Evolutionary conservation across 495 filamentous ascomycete genomes (phyloP).

Genomic region (Aspergillus sparsus): DNA sequence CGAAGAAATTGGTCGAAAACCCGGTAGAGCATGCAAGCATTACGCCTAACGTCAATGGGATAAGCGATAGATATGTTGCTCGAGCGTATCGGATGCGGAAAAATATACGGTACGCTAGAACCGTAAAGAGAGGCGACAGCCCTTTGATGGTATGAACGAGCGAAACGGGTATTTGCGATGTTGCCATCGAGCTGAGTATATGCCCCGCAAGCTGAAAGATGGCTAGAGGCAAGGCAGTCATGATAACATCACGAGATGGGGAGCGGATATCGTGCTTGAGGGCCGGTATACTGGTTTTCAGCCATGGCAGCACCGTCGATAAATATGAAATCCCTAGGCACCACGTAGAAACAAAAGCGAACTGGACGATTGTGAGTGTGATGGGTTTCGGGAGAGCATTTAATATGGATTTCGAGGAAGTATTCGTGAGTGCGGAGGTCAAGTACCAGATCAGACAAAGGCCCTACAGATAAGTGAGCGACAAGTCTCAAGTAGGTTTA

Average conservation of each 20-base stretch:
- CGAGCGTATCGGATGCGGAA: slow-evolving; percentile 84
- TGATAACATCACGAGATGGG: slow-evolving; percentile 80
- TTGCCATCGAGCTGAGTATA: slow-evolving; percentile 89
- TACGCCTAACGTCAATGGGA: slow-evolving; percentile 89
- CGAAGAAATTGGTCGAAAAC: slow-evolving; percentile 82
- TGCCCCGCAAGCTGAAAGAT: slow-evolving; percentile 93
- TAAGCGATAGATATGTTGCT: slow-evolving; percentile 88
- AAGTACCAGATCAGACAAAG: slow-evolving; percentile 91
- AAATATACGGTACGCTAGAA: slow-evolving; percentile 86
- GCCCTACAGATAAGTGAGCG: slow-evolving; percentile 49
- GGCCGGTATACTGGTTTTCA: slow-evolving; percentile 70
- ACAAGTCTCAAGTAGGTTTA: not conserved
- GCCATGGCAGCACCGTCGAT: slow-evolving; percentile 63
- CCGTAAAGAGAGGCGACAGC: slow-evolving; percentile 95
- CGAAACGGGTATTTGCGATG: slow-evolving; percentile 90
- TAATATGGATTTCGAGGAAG: slow-evolving; percentile 94
- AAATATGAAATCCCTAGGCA: slow-evolving; percentile 78
- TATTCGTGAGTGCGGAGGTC: slow-evolving; percentile 93
- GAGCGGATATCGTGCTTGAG: slow-evolving; percentile 79
- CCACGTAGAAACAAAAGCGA: slow-evolving; percentile 87
- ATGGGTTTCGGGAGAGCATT: slow-evolving; percentile 90
- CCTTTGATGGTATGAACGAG: slow-evolving; percentile 99
- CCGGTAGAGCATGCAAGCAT: slow-evolving; percentile 93
- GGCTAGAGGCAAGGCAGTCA: slow-evolving; percentile 84
- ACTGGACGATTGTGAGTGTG: slow-evolving; percentile 93